Base-by-base conservation (phyloP, 1,284 basidiomycete genomes). In the Fomitiporia mediterranea region DNA sequence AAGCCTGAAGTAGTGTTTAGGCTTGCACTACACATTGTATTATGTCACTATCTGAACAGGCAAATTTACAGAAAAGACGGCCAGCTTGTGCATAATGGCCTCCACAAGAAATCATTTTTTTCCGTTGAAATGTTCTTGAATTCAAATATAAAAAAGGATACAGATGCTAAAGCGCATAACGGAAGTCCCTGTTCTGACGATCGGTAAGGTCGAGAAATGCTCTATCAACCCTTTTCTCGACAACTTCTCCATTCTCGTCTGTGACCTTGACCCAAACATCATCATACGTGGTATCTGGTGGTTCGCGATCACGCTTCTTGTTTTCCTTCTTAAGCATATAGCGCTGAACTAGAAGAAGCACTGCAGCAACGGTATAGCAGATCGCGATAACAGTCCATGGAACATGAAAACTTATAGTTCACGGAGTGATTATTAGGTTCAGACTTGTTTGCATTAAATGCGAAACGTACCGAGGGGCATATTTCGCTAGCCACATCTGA, bases 131-230 rank as follows among this genome's bases (percentile, higher is more conserved):
- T n/a, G n/a, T n/a, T n/a, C n/a, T n/a, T n/a, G n/a, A n/a, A n/a
- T n/a, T n/a, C n/a, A n/a, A n/a, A n/a, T n/a, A n/a, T n/a, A n/a
- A n/a, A n/a, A n/a, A n/a, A n/a, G n/a, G n/a, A n/a, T n/a, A n/a
- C n/a, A n/a, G n/a, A n/a, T n/a, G n/a, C n/a, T 21, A 77, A 55
- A 82, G 67, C 27, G 81, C 79, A 60, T 83, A 83, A 69, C 82
- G 70, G 67, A 78, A 84, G 51, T 83, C 80, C 2, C 75, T 75
- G 59, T 84, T 84, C 64, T 84, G 77, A n/a, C 69, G 72, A 67
- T 87, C 85, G 0, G 85, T 87, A 57, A 87, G 70, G 66, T 87
- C 85, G 67, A 85, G 68, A 69, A 83, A 85, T 64, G 78, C 83
- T 77, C 83, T 84, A 62, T 82, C 81, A 21, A 88, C 77, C 60